Evolutionary conservation across 2,329 filamentous ascomycete genomes (phyloP), one percentile per base, ranked within the genome.

Genomic region (Aphanocladium album): DNA sequence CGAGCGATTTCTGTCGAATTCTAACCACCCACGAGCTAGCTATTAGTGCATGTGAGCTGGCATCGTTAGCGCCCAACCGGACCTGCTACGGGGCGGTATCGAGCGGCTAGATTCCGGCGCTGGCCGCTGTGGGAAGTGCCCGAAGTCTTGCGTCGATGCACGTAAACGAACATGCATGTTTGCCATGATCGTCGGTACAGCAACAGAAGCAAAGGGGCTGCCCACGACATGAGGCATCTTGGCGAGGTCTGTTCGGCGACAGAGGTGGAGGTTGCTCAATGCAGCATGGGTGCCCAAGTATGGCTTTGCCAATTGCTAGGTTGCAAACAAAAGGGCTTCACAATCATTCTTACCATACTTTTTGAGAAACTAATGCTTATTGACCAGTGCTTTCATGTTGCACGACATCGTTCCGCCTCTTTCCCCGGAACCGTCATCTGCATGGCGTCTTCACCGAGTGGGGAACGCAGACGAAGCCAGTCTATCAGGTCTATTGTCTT

Each of bases 381-480:
- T n/a, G 25, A 12, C n/a, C n/a, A n/a, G 35, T 23, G 11, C 12
- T 45, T 2, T 45, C 56, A 14, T 35, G 35, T 60, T 49, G 9
- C 51, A 60, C 58, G 50, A 33, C 58, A 37, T 49, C 30, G 17
- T n/a, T 39, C 33, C 33, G 23, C 30, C 43, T 23, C 30, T n/a
- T 33, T 56, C 35, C 35, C 43, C 30, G 39, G 25, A 27, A 25
- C 45, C 51, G n/a, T 33, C 43, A 27, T 19, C 58, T 60, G 45
- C 58, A 60, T 33, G 39, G n/a, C 43, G 5, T 43, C 25, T 50
- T 60, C 58, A 56, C 58, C 58, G 58, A 60, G 58, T 56, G 58
- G 58, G 39, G 58, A 56, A 30, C 39, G 17, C 17, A 54, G 57
- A 35, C 46, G 27, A 30, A 30, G n/a, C 23, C 27, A 57, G 53